These are phyloP conservation scores for Rhizoclosmatium globosum DNA, from an alignment of 192 early-diverging fungal genomes.

Conservation along the genomic window DNA sequence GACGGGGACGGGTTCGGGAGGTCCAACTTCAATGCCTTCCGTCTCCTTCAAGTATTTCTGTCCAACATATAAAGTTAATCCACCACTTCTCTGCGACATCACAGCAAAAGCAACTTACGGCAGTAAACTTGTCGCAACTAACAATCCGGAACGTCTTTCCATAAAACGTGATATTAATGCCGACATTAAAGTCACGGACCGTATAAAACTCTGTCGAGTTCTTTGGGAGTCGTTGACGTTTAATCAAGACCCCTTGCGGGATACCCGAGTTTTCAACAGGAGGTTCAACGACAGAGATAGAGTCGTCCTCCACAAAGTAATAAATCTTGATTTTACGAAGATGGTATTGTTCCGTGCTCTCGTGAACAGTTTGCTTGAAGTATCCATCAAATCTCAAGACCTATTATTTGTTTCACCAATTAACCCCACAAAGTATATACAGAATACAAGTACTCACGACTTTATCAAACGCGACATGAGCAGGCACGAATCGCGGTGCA, in stretches of 20 bases:
- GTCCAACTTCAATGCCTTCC: conserved; percentile 59
- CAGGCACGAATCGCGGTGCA: conserved; percentile 57
- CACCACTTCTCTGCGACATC: no score
- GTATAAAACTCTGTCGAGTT: conserved; percentile 59
- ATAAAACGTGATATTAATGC: conserved; percentile 66
- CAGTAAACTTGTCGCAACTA: conserved; percentile 67
- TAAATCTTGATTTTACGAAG: conserved; percentile 64
- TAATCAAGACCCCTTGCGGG: conserved; percentile 71
- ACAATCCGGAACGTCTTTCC: conserved; percentile 68
- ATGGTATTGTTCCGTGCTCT: conserved; percentile 68
- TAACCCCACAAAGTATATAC: background rate
- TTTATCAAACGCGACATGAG: conserved; percentile 71
- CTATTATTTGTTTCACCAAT: conserved; percentile 23
- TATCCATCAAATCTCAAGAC: conserved; percentile 69
- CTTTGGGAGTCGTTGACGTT: conserved; percentile 68
- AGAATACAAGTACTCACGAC: conserved; percentile 52
- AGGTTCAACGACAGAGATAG: conserved; percentile 71
- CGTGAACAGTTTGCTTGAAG: conserved; percentile 72
- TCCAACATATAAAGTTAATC: background rate
- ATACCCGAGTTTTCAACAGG: conserved; percentile 70
- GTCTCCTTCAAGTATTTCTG: conserved; percentile 64
- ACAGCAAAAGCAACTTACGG: conserved; percentile 47
- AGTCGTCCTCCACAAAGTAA: conserved; percentile 72
- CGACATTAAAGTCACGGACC: conserved; percentile 63
- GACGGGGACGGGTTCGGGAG: conserved; percentile 58